These are phyloP conservation scores for Penicillium sp. DNA, from an alignment of 2,329 filamentous ascomycete species.

Conservation along the genomic window DNA sequence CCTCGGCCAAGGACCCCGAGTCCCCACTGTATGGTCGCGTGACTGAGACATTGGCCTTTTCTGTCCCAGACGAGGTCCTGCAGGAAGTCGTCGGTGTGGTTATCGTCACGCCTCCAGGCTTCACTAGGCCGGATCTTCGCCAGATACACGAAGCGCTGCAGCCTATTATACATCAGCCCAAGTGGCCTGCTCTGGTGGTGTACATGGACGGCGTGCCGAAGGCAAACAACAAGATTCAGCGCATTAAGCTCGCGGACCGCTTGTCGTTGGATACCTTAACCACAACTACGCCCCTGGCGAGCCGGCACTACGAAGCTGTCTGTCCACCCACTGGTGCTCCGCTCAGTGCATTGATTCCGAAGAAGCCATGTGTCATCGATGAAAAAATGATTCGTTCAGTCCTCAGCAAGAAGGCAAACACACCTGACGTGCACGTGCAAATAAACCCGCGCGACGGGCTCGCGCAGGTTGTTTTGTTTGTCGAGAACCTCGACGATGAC, in stretches of 20 bases:
- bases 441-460: constrained; percentile 16
- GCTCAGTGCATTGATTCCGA: constrained; percentile 38
- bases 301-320: constrained; percentile 50
- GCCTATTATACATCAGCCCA: constrained; percentile 50
- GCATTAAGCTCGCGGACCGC: constrained; percentile 52
- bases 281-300: constrained; percentile 44
- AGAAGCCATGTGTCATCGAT: constrained; percentile 35
- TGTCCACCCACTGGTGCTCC: constrained; percentile 51
- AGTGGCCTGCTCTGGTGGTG: constrained; percentile 51
- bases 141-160: constrained; percentile 48
- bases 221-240: constrained; percentile 57
- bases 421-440: constrained; percentile 15
- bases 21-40: constrained; percentile 47
- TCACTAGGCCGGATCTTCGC: constrained; percentile 48
- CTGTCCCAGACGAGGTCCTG: constrained; percentile 50
- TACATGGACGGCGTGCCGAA: constrained; percentile 58
- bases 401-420: constrained; percentile 4
- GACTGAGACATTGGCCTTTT: constrained; percentile 53
- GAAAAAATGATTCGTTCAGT: constrained; percentile 5
- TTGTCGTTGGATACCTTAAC: constrained; percentile 45
- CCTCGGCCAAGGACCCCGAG: constrained; percentile 40
- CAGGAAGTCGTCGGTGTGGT: constrained; percentile 57
- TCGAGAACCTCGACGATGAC: background rate
- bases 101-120: constrained; percentile 47
- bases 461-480: constrained; percentile 15